phyloP scores from a whole-genome alignment of 805 yeast species.

The Pichia californica region DNA sequence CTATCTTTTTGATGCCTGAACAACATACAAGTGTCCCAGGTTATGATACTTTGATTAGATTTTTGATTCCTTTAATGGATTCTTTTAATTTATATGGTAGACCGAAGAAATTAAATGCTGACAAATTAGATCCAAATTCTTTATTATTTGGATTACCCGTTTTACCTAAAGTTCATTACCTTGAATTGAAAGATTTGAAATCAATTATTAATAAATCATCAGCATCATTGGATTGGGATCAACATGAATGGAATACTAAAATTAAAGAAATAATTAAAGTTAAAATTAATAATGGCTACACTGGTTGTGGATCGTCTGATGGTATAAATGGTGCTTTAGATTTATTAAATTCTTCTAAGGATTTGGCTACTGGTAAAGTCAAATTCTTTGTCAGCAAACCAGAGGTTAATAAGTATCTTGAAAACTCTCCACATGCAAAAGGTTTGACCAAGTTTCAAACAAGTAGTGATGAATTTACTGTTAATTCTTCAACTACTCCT shows the following conservation, averaged over 20 bases:
- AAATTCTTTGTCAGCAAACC: conserved; percentile 15
- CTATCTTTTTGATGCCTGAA: conserved; percentile 78
- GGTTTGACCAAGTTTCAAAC: conserved; percentile 1
- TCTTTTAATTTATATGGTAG: conserved; percentile 77
- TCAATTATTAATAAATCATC: conserved; percentile 32
- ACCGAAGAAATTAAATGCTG: conserved; percentile 68
- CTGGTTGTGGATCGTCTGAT: conserved; percentile 68
- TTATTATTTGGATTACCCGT: conserved; percentile 79
- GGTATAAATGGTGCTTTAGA: conserved; percentile 54
- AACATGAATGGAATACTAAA: conserved; percentile 51
- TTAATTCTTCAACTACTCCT: not conserved
- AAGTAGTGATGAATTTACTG: conserved; percentile 1
- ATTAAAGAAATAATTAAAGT: conserved; percentile 50
- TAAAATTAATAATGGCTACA: conserved; percentile 55
- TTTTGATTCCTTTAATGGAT: conserved; percentile 68
- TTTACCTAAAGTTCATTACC: conserved; percentile 67
- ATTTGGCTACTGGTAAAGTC: conserved; percentile 21
- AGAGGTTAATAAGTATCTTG: conserved; percentile 9
- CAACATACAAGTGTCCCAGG: conserved; percentile 78
- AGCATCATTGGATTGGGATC: conserved; percentile 42
- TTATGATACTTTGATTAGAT: conserved; percentile 77
- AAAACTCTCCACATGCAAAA: conserved; percentile 8
- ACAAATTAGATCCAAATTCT: conserved; percentile 58
- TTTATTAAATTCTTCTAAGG: conserved; percentile 19
- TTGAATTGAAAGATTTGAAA: conserved; percentile 55